Base-by-base conservation (phyloP, 345 rosid genomes). In the Carallia brachiata region DNA sequence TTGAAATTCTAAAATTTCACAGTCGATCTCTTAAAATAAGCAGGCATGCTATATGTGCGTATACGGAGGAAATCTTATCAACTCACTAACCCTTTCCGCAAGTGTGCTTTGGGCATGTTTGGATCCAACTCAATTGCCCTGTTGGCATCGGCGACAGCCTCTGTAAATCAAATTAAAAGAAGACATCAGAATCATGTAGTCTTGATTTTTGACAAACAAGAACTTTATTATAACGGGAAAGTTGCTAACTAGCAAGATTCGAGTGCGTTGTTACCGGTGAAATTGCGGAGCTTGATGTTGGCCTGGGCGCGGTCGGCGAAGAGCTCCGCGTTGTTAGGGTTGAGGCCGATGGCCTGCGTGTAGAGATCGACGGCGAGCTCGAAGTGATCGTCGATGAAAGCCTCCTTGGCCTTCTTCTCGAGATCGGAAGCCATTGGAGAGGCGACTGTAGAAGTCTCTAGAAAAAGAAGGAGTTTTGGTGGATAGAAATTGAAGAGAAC, bases 271-370 rank as follows among this genome's bases (percentile, higher is more conserved):
- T 15, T 73, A 92, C 99, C 98, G 5, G 98, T 78, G 73, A 90
- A 75, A 73, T 72, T 81, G 15, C n/a, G 5, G 87, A 89, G 90
- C 70, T 96, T 96, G 81, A 88, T 81, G 71, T 85, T 82, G 76
- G 96, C 95, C 75, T 96, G 99, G 67, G 99, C 95, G 31, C 98
- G 96, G 80, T 96, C 94, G 4, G 90, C 93, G 73, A 72, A 86
- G 65, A 89, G 86, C 32, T 88, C 98, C 1, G 98, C 84, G 70
- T 73, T 74, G 65, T 68, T 78, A 67, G 99, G 93, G 85, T 75
- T 75, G 58, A 88, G 78, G 15, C 65, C 64, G 77, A 96, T 85
- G 71, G 96, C 99, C 75, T 89, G 84, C 0, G 96, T 74, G 80
- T 88, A 90, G 76, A 96, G 88, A 73, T 88, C 95, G 63, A 76